These are phyloP conservation scores for Selenicereus undatus DNA, from an alignment of 148 eudicot species.

Conservation along the genomic window DNA sequence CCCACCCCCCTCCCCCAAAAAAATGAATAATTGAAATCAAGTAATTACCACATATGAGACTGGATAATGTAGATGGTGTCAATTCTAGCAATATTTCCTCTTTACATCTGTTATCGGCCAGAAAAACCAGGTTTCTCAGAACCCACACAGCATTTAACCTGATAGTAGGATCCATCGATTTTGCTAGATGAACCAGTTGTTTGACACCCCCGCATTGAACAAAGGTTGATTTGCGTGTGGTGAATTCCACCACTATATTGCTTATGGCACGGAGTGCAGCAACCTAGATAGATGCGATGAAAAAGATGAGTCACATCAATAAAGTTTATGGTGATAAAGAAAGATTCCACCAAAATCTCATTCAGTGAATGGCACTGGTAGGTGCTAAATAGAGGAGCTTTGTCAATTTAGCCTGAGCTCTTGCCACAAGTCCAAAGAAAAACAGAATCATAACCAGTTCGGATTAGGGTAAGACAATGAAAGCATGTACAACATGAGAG, in stretches of 20 bases:
- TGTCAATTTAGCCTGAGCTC: neutral
- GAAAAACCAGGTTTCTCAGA: constrained; percentile 74
- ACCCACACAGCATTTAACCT: constrained; percentile 80
- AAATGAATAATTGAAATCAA: neutral
- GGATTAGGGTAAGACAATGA: neutral
- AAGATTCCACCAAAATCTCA: neutral
- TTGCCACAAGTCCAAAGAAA: neutral
- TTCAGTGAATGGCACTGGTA: neutral
- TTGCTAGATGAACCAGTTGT: constrained; percentile 80
- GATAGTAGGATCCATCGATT: constrained; percentile 76
- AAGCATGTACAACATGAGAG: neutral
- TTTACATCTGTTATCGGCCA: constrained; percentile 56
- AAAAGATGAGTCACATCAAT: constrained; percentile 1
- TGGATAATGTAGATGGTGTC: constrained; percentile 56
- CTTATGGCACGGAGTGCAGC: constrained; percentile 81
- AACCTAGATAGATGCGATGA: constrained; percentile 38
- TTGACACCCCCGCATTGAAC: constrained; percentile 70
- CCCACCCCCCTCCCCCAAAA: neutral
- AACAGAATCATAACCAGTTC: neutral
- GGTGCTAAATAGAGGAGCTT: neutral
- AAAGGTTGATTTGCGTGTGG: constrained; percentile 53
- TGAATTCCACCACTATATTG: constrained; percentile 83
- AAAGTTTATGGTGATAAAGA: neutral
- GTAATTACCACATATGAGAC: constrained; percentile 72
- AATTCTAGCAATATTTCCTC: constrained; percentile 60